phyloP scores from a whole-genome alignment of 208 protist species.

The Leishmania tarentolae region DNA sequence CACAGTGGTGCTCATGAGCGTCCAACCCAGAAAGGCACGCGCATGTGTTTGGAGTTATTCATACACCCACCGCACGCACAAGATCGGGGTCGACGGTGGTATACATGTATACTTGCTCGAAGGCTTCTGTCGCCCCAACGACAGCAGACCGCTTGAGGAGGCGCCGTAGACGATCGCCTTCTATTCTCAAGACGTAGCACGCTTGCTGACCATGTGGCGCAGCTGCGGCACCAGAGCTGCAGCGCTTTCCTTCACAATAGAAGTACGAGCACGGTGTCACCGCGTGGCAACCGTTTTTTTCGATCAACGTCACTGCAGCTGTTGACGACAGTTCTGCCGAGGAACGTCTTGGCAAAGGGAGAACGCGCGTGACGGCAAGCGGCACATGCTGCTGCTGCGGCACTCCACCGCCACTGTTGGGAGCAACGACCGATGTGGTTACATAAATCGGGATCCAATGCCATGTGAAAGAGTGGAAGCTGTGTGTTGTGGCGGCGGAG shows the following conservation, averaged over 20 bases:
- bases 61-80: background rate
- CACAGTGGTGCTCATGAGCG: background rate
- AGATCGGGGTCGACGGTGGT: conserved; percentile 6
- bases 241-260: conserved; percentile 2
- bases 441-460: conserved; percentile 10
- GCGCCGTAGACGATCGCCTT: background rate
- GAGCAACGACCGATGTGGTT: background rate
- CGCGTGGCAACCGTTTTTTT: background rate
- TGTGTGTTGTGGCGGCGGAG: background rate
- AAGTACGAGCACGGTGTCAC: background rate
- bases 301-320: background rate
- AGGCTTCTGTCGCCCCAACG: background rate
- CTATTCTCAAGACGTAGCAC: conserved; percentile 6
- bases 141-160: conserved; percentile 5
- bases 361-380: background rate
- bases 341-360: background rate
- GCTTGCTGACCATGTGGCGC: background rate
- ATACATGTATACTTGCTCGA: conserved; percentile 7
- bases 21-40: background rate
- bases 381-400: background rate
- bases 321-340: background rate
- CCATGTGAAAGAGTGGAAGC: background rate
- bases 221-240: background rate
- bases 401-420: background rate
- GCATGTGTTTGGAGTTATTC: background rate